phyloP scores from a whole-genome alignment of 2,329 filamentous ascomycete species.

The Colletotrichum theobromicola region DNA sequence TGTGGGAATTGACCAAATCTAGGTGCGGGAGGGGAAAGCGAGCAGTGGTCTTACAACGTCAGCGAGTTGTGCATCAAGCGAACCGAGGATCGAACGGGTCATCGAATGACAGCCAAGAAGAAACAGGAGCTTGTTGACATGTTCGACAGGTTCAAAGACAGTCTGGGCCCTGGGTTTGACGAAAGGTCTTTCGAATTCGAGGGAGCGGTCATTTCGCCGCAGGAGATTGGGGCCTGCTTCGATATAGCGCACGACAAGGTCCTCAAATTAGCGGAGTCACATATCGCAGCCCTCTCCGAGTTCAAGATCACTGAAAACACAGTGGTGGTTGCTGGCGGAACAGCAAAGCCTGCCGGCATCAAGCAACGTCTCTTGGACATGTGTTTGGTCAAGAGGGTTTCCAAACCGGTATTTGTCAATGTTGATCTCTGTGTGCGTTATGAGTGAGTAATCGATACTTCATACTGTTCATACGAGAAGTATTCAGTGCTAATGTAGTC shows the following conservation, averaged over 20 bases:
- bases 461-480: too few relatives aligned
- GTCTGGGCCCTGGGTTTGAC: background rate
- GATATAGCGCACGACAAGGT: background rate
- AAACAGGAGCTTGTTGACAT: background rate
- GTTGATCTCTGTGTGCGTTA: background rate
- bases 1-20: background rate
- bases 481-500: background rate
- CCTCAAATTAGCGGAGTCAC: background rate
- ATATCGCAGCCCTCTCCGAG: background rate
- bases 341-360: background rate
- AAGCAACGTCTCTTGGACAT: background rate
- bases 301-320: background rate
- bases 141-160: background rate
- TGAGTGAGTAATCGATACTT: too few relatives aligned
- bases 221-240: background rate
- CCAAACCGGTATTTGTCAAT: background rate
- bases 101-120: background rate
- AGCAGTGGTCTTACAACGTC: slow-evolving; percentile 12
- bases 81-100: background rate
- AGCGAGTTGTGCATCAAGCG: background rate
- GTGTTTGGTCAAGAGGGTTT: background rate
- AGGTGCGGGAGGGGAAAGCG: slow-evolving; percentile 9
- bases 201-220: background rate
- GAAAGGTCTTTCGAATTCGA: background rate
- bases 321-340: background rate